Evolutionary conservation across 164 flowering plant genomes (phyloP), one percentile per base, ranked within the genome.

Genomic region (Dillenia turbinata): DNA sequence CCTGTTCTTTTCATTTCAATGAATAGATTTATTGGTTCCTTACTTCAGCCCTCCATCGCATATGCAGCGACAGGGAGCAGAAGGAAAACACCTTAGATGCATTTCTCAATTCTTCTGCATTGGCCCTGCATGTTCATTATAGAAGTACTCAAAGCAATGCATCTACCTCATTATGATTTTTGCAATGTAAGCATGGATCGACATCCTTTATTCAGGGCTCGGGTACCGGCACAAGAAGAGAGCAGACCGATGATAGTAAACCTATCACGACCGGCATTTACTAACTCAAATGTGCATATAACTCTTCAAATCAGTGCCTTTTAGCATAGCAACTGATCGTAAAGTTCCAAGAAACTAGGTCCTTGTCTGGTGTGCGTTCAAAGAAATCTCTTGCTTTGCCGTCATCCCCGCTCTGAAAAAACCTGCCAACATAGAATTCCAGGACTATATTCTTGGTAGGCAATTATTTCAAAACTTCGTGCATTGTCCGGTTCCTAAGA

Each of bases 341-440:
- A 17, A 49, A 60, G 56, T 66, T 73, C 70, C 77, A 73, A 53
- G 77, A 69, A 52, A 72, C 63, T 43, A 62, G 59, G 59, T 73
- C 71, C 62, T 64, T 73, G 8, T 64, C 49, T 0, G 72, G 76
- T 44, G 65, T 73, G 52, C 22, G 13, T n/a, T 61, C 13, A 45
- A 69, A 73, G 46, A 73, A 56, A 9, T 9, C 13, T 46, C 58
- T 58, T 44, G 71, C 66, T 16, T 24, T 57, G 17, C 17, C 60
- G n/a, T 59, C 2, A 16, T 63, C 63, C n/a, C 68, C 69, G 14
- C 45, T 49, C 47, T 63, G 47, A 49, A 63, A 12, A 62, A 53
- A 8, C 59, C 78, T 47, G 63, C 64, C 56, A 64, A 22, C 79
- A 72, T 72, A 8, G 79, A 59, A 56, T 72, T 75, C 75, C 79